A percentile compares a stretch with the other conserved stretches of the same genome.
phyloP scores from a whole-genome alignment of 352 stramenopile genomes.

The Phytopythium oedochilum region DNA sequence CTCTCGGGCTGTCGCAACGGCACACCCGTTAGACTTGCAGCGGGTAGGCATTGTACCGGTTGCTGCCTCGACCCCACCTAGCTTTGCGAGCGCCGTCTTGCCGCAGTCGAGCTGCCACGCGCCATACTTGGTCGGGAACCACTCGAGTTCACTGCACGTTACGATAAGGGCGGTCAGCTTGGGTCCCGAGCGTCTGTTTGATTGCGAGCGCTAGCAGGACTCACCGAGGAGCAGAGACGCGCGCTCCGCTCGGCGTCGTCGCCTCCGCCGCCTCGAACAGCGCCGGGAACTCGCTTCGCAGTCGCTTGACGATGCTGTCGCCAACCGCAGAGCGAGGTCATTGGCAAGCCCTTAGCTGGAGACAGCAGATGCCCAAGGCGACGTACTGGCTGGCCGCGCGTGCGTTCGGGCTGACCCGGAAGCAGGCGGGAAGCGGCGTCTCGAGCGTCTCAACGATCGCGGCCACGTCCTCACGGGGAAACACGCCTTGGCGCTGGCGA shows the following conservation, averaged over 20 bases:
- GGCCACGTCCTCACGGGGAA: slow-evolving; percentile 31
- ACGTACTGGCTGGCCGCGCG: slow-evolving; percentile 19
- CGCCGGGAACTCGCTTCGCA: slow-evolving; percentile 39
- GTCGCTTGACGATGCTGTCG: slow-evolving; percentile 35
- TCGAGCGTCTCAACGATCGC: slow-evolving; percentile 44
- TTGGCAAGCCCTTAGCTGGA: too few species aligned
- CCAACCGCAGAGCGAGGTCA: neutral
- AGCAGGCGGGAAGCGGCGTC: slow-evolving; percentile 60
- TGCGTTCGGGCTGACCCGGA: slow-evolving; percentile 56
- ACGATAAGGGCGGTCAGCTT: too few species aligned
- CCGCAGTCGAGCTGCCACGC: slow-evolving; percentile 77
- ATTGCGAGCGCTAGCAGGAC: neutral
- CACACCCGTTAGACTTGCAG: neutral
- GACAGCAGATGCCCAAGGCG: too few species aligned
- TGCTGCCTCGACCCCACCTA: slow-evolving; percentile 21
- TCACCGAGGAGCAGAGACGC: slow-evolving; percentile 31
- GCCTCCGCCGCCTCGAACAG: slow-evolving; percentile 26
- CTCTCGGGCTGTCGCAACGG: slow-evolving; percentile 26
- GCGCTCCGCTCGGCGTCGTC: slow-evolving; percentile 15
- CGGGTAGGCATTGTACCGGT: too few species aligned
- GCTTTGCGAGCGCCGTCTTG: slow-evolving; percentile 55
- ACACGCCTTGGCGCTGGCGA: slow-evolving; percentile 57
- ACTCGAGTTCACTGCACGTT: slow-evolving; percentile 36
- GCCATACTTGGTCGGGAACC: slow-evolving; percentile 50
- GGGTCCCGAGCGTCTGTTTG: neutral